Base-by-base conservation (phyloP, 371 early-diverging fungal species). In the Batkoa obscura region DNA sequence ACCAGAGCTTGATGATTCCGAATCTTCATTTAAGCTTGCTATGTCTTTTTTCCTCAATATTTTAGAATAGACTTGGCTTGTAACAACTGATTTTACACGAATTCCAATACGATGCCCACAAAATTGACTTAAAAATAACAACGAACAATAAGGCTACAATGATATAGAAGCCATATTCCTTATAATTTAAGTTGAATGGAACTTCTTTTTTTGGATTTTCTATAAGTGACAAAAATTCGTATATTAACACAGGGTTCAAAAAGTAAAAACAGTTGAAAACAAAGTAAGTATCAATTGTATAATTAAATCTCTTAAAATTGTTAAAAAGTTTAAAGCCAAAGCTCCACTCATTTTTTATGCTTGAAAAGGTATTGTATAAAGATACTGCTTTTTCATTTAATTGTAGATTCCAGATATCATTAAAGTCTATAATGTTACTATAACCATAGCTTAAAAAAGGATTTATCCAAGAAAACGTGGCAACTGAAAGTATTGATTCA, bases 51-150 rank as follows among this genome's bases (percentile, higher is more conserved):
- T 71, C 32, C 71, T 67, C 8, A 81, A 62, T 0, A 77, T 61
- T 57, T 81, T 81, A 37, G 59, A 59, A 50, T 70, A 79, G 1
- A 81, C 70, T 57, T 79, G 75, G 48, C 75, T 73, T 46, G 75
- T 72, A 3, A 76, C 65, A 47, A 81, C 73, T 4, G 81, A 67
- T 59, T 73, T 67, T 33, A 53, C 17, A n/a, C 56, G 47, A 15
- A 59, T 48, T 31, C 63, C 41, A 10, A 62, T 34, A 13, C 55
- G 34, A 2, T 57, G 41, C 2, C 63, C 63, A 42, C 56, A 60
- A 39, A 13, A 57, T 13, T 54, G 30, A 74, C 62, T 32, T 74
- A 75, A 55, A 74, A 66, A 58, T 67, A 70, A 12, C 73, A 57
- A 12, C 71, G 67, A 13, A 74, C 67, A 33, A 76, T 76, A 59